Evolutionary conservation across 1,284 basidiomycete genomes (phyloP), one percentile per base, ranked within the genome.

Genomic region (Trichosporon asahii): DNA sequence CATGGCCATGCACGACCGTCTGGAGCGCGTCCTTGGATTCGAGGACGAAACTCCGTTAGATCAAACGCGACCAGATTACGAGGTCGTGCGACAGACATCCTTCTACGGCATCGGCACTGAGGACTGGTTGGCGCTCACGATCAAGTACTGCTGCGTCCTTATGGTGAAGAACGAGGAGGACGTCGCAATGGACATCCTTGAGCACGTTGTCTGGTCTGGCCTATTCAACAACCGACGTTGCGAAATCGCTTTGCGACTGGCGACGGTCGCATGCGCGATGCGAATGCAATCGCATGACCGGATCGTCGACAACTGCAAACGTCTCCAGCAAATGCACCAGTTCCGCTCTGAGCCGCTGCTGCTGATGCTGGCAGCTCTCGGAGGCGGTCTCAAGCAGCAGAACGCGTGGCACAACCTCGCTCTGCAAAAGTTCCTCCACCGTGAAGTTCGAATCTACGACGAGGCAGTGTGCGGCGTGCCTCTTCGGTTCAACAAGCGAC

Each of bases 91-190:
- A 57, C 76, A 68, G 68, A 83, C 76, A 57, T 80, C 78, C 1
- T 98, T 96, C 81, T 89, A 95, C 6, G 91, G 92, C 0, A 86
- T 97, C n/a, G 86, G 86, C 1, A 92, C 94, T 74, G 90, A 92
- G 70, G 89, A 92, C 66, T 98, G 96, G 96, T 82, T 96, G 65
- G 85, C 86, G 3, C 79, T 98, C 23, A 90, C 95, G 75, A 89
- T 96, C 85, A 91, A 94, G 93, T 97, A 97, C 79, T 88, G 90
- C 68, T 94, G 96, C 79, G 85, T 91, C 7, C 85, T 95, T 44
- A 91, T 93, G 73, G 84, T 84, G 31, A 77, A 66, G 85, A 86
- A 78, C 85, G 89, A 71, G 86, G 87, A 89, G 74, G 89, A 90
- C 7, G 82, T 88, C 7, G 93, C 90, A 0, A 88, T 91, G 64